Evolutionary conservation across 2,329 filamentous ascomycete genomes (phyloP), one percentile per base, ranked within the genome.

Genomic region (Fusarium sp.): DNA sequence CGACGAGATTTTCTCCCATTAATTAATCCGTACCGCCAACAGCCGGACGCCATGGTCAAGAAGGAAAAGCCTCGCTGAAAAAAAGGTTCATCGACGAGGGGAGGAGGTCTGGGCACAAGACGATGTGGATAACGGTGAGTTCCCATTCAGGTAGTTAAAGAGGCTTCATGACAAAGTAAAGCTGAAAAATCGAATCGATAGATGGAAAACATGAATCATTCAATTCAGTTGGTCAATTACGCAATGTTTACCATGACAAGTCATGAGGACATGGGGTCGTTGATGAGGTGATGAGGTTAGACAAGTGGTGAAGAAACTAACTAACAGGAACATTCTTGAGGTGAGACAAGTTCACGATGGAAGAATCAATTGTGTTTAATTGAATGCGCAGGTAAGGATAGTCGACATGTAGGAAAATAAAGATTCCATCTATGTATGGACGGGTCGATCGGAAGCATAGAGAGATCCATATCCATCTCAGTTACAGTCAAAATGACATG

Each of bases 311-410:
- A 53, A 34, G 40, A 54, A 58, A 40, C 30, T 20, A n/a, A 37
- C 34, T 37, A 29, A 41, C 22, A 52, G 16, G 29, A 37, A 41
- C 67, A 70, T 70, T 70, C 67, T 70, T 70, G n/a, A 58, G n/a
- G 37, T 63, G 57, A 70, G 67, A 70, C 67, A 67, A 48, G 29
- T 45, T 41, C 29, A 51, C 18, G 37, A 61, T 61, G 25, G 12
- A 30, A 25, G 29, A 55, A 48, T 56, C 12, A 57, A 44, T 57
- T 55, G 44, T 55, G 37, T 47, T 49, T 57, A 44, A 57, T 67
- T 61, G 66, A 61, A 52, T 61, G 24, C n/a, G 30, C 25, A 10
- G 25, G 25, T 27, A 27, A 9, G 25, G 25, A 27, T 27, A 27
- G 9, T 27, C 25, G 25, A 27, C 10, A 27, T 9, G 9, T 29